These are phyloP conservation scores for Cercospora sp. DNA, from an alignment of 2,329 filamentous ascomycete species.

Conservation along the genomic window DNA sequence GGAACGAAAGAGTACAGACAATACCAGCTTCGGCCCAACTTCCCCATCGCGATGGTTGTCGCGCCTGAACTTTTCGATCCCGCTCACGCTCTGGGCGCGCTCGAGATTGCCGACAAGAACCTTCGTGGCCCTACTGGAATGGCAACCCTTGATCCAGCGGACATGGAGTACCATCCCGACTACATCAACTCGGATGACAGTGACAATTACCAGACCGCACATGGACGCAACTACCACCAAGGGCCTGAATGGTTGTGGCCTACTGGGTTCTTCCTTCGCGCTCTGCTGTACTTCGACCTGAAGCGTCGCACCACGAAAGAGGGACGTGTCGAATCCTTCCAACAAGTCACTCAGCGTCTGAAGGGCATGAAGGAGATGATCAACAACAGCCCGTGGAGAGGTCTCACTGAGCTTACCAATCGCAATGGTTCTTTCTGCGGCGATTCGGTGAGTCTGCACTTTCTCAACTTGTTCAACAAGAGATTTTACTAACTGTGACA, in stretches of 20 bases:
- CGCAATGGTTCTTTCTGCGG: slow-evolving; percentile 79
- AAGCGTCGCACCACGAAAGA: slow-evolving; percentile 65
- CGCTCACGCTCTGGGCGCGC: slow-evolving; percentile 73
- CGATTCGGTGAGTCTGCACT: slow-evolving; percentile 71
- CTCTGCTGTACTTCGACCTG: slow-evolving; percentile 86
- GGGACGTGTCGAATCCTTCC: slow-evolving; percentile 82
- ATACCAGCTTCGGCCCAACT: slow-evolving; percentile 94
- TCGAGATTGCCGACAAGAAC: slow-evolving; percentile 75
- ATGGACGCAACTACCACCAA: slow-evolving; percentile 97
- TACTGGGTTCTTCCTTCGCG: slow-evolving; percentile 90
- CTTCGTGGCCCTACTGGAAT: slow-evolving; percentile 89
- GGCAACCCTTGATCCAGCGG: slow-evolving; percentile 89
- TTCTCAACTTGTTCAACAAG: not conserved
- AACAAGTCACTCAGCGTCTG: slow-evolving; percentile 85
- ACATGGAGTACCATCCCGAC: slow-evolving; percentile 90
- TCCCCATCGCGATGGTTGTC: slow-evolving; percentile 91
- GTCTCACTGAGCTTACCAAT: slow-evolving; percentile 89
- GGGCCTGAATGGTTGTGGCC: slow-evolving; percentile 99
- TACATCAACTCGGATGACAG: slow-evolving; percentile 96
- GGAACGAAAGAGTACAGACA: slow-evolving; percentile 96
- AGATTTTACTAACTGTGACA: slow-evolving; percentile 35
- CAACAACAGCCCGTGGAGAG: slow-evolving; percentile 78
- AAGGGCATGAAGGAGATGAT: slow-evolving; percentile 84
- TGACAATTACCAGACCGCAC: slow-evolving; percentile 84
- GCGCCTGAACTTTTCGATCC: slow-evolving; percentile 84